Conservation (phyloP, 1,284 basidiomycete genomes). For the Meripilus lineatus region DNA sequence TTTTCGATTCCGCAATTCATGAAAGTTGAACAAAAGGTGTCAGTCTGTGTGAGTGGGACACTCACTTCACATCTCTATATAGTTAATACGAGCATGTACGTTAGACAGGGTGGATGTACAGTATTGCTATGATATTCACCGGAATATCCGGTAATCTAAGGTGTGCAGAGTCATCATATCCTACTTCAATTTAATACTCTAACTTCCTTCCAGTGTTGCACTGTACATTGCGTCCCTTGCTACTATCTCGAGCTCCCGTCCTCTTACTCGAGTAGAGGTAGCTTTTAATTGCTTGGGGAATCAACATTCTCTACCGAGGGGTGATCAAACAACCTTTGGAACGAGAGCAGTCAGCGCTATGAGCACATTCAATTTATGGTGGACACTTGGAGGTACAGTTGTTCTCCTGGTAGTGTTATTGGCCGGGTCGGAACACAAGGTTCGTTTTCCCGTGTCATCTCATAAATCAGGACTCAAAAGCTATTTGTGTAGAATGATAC, state of each 20-base stretch:
- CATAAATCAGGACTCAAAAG: neutral
- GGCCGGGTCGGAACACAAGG: slow-evolving; percentile 52
- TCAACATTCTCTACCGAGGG: slow-evolving; percentile 37
- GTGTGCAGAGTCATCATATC: slow-evolving; percentile 20
- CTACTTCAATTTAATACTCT: neutral
- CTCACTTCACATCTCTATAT: too few species aligned
- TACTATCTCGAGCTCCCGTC: slow-evolving; percentile 42
- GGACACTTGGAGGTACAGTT: slow-evolving; percentile 57
- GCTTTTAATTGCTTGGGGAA: slow-evolving; percentile 56
- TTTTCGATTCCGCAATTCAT: slow-evolving; percentile 15
- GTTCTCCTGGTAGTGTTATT: slow-evolving; percentile 51
- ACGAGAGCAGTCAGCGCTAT: slow-evolving; percentile 54
- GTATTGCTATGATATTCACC: slow-evolving; percentile 56
- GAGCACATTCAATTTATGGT: slow-evolving; percentile 57
- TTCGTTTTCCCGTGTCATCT: slow-evolving; percentile 16
- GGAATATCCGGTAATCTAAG: slow-evolving; percentile 58
- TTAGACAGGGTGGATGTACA: slow-evolving; percentile 59
- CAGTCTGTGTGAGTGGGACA: too few species aligned
- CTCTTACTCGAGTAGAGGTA: slow-evolving; percentile 44
- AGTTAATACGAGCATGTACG: too few species aligned
- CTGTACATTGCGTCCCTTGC: slow-evolving; percentile 51
- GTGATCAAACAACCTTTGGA: slow-evolving; percentile 47
- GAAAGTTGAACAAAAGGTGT: slow-evolving; percentile 14
- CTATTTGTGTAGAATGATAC: slow-evolving; percentile 49
- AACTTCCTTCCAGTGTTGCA: slow-evolving; percentile 34